These are phyloP conservation scores for Setaria viridis DNA, from an alignment of 202 grass and related monocot genomes.

Conservation along the genomic window DNA sequence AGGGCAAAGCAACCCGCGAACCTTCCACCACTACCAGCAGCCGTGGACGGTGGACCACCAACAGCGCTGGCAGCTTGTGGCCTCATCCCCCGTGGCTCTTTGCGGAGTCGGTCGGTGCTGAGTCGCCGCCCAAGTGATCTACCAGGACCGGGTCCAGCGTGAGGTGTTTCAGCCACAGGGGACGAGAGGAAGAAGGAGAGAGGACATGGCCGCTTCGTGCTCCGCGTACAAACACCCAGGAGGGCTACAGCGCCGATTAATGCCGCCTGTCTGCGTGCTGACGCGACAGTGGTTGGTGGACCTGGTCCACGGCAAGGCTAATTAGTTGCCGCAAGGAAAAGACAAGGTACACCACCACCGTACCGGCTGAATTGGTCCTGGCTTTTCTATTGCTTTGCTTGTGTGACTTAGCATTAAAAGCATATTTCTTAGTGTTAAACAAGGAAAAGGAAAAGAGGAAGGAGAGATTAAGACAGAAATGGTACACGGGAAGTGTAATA, in stretches of 20 bases:
- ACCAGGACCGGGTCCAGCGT: slow-evolving; percentile 37
- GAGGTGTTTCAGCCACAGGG: too few species aligned
- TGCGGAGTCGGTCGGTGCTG: background rate
- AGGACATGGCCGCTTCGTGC: slow-evolving; percentile 28
- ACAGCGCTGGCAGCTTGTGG: slow-evolving; percentile 1
- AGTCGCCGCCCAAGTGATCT: background rate
- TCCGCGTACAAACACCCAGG: slow-evolving; percentile 21
- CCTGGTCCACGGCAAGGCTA: slow-evolving; percentile 8
- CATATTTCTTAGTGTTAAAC: background rate
- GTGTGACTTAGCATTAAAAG: background rate
- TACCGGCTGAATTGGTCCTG: background rate
- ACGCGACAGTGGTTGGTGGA: background rate
- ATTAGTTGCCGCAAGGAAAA: background rate
- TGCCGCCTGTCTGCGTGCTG: background rate
- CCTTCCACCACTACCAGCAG: background rate
- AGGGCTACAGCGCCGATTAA: slow-evolving; percentile 40
- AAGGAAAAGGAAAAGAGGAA: background rate
- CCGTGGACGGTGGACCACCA: slow-evolving; percentile 26
- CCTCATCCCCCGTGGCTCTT: background rate
- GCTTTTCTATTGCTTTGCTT: slow-evolving; percentile 36
- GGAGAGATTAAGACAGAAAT: background rate
- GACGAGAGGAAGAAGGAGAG: too few species aligned
- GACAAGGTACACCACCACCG: background rate
- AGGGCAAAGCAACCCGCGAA: slow-evolving; percentile 9
- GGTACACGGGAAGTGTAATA: too few species aligned